Percentiles rank a stretch among this genome's conserved stretches.
Evolutionary conservation across 2,329 filamentous ascomycete genomes (phyloP).

Genomic region (Fusarium sp.): DNA sequence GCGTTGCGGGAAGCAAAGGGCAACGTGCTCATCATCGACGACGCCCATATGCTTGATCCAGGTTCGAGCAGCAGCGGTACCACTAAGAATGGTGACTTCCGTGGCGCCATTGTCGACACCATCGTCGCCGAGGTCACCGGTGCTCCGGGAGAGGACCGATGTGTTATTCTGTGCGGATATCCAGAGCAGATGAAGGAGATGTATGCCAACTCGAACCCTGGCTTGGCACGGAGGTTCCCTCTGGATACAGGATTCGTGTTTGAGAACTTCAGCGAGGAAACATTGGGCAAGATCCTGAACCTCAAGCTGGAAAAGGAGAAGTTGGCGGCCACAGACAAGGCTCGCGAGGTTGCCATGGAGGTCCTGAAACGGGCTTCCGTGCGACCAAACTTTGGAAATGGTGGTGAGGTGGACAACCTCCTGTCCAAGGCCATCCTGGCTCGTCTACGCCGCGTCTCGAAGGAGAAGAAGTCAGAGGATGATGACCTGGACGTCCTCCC

Average conservation of each 20-base stretch:
- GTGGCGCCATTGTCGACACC: constrained; percentile 79
- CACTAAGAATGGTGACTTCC: constrained; percentile 63
- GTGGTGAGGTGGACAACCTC: constrained; percentile 78
- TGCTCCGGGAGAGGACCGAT: constrained; percentile 79
- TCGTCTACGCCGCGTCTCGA: constrained; percentile 44
- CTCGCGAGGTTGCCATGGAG: constrained; percentile 70
- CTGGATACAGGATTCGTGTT: constrained; percentile 77
- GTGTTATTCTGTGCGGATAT: constrained; percentile 81
- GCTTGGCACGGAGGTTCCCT: constrained; percentile 77
- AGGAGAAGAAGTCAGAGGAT: constrained; percentile 36
- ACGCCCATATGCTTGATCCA: constrained; percentile 78
- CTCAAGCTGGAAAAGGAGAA: constrained; percentile 74
- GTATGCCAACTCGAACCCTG: constrained; percentile 81
- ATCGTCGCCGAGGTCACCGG: constrained; percentile 83
- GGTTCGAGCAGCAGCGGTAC: constrained; percentile 51
- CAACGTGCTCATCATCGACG: constrained; percentile 84
- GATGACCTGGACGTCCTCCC: constrained; percentile 44
- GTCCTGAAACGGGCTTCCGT: constrained; percentile 74
- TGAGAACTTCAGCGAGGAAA: constrained; percentile 75
- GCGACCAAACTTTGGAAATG: constrained; percentile 81
- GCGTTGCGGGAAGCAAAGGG: constrained; percentile 77
- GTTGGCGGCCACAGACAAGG: constrained; percentile 68
- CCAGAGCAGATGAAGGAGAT: constrained; percentile 78
- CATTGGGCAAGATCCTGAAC: constrained; percentile 74
- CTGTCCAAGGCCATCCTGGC: constrained; percentile 47